These are phyloP conservation scores for Populus trichocarpa DNA, from an alignment of 441 rosid species.

Conservation along the genomic window DNA sequence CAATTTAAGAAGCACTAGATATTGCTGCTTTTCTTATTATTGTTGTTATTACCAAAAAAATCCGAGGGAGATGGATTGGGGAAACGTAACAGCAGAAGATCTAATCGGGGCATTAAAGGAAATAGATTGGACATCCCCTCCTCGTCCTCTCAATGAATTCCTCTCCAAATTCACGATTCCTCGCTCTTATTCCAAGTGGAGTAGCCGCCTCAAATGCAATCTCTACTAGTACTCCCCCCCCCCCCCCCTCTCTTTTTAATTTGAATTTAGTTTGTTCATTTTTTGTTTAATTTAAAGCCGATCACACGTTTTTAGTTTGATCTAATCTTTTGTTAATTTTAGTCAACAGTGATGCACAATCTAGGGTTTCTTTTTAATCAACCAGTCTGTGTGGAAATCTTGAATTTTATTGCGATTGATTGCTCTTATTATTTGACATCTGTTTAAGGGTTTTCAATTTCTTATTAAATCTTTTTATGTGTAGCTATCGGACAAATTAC, in stretches of 20 bases:
- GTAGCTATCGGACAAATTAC: constrained; percentile 93
- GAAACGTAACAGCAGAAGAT: constrained; percentile 88
- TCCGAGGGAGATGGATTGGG: constrained; percentile 79
- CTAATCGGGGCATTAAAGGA: constrained; percentile 86
- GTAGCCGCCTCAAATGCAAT: constrained; percentile 96
- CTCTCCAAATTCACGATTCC: constrained; percentile 85
- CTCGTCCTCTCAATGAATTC: constrained; percentile 81
- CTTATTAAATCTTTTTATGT: not conserved
- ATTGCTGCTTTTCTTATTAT: not conserved
- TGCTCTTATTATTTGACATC: not conserved
- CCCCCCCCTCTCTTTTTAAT: not conserved
- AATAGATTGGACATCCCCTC: constrained; percentile 96
- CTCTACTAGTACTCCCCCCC: constrained; percentile 67
- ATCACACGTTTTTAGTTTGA: not conserved
- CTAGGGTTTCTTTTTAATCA: not conserved
- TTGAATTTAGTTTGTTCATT: not conserved
- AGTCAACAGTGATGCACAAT: not conserved
- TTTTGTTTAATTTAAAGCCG: not conserved
- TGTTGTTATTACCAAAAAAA: not conserved
- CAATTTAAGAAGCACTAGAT: not conserved
- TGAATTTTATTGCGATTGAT: not conserved
- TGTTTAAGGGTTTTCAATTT: not conserved
- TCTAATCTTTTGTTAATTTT: not conserved
- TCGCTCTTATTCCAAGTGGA: constrained; percentile 76
- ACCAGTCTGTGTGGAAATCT: constrained; percentile 4